These are phyloP conservation scores for Huntiella omanensis DNA, from an alignment of 2,329 filamentous ascomycete species.

Conservation along the genomic window DNA sequence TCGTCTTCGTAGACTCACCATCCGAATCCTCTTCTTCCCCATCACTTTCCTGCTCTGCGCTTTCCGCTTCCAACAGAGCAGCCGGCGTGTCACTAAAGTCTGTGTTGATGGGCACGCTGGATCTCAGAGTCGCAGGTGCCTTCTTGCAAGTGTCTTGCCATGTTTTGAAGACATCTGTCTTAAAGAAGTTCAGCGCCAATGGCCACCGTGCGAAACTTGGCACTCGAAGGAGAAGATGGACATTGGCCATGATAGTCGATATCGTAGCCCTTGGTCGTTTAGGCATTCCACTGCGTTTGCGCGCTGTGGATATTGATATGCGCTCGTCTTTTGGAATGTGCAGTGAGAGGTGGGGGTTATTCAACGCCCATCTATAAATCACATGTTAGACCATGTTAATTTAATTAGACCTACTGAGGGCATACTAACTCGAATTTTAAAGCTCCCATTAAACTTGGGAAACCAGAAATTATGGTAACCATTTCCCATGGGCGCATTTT, in stretches of 20 bases:
- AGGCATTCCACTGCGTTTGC: constrained; percentile 34
- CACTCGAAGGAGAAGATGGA: constrained; percentile 63
- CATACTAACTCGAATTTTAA: constrained; percentile 73
- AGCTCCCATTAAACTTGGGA: constrained; percentile 70
- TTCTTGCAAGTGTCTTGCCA: constrained; percentile 45
- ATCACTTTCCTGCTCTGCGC: neutral
- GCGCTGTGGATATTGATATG: constrained; percentile 32
- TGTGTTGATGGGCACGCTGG: constrained; percentile 32
- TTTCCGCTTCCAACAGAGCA: constrained; percentile 3
- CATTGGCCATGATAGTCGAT: constrained; percentile 52
- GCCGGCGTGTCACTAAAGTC: constrained; percentile 27
- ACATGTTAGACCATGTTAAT: neutral
- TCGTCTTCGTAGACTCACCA: neutral
- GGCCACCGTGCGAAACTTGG: constrained; percentile 73
- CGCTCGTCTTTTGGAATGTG: constrained; percentile 52
- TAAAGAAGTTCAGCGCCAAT: constrained; percentile 62
- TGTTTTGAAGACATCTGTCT: constrained; percentile 42
- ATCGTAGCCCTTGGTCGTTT: constrained; percentile 41
- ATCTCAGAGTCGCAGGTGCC: constrained; percentile 27
- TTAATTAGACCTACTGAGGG: neutral
- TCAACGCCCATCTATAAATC: constrained; percentile 62
- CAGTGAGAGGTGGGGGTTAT: constrained; percentile 61
- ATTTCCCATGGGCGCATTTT: constrained; percentile 77
- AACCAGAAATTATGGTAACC: constrained; percentile 69
- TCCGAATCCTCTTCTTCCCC: neutral